Percentiles rank a stretch among this genome's conserved stretches.
These are phyloP conservation scores for Ruellia speciosa DNA, from an alignment of 305 asterid species.

Conservation along the genomic window DNA sequence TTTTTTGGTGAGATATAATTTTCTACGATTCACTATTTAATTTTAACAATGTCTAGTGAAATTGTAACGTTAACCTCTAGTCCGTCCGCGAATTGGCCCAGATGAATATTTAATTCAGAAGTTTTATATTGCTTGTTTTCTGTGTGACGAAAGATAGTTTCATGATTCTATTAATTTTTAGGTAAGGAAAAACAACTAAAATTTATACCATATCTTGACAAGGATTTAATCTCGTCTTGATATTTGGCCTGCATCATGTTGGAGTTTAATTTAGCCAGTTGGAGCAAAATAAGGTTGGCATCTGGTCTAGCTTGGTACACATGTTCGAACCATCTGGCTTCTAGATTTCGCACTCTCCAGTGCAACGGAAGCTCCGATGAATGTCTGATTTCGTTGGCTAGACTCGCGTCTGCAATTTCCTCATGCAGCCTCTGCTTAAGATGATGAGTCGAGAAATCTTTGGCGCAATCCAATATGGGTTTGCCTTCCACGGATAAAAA, in stretches of 20 bases:
- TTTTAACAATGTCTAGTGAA: too few relatives aligned
- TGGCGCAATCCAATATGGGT: constrained; percentile 33
- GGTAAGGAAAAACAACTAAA: too few relatives aligned
- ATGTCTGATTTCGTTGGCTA: constrained; percentile 32
- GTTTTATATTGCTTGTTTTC: too few relatives aligned
- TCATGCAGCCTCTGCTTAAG: constrained; percentile 24
- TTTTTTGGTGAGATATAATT: too few relatives aligned
- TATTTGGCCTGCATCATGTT: constrained; percentile 48
- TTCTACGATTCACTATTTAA: too few relatives aligned
- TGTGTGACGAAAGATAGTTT: too few relatives aligned
- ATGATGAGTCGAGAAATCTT: constrained; percentile 29
- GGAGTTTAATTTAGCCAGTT: constrained; percentile 44
- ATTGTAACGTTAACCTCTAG: too few relatives aligned
- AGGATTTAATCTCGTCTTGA: constrained; percentile 42
- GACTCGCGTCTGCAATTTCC: constrained; percentile 1
- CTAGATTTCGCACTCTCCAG: constrained; percentile 58
- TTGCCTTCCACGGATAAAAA: constrained; percentile 42
- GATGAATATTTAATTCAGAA: too few relatives aligned
- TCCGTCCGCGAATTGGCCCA: too few relatives aligned
- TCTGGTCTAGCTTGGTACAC: constrained; percentile 20
- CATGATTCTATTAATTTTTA: too few relatives aligned
- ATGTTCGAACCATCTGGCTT: constrained; percentile 51
- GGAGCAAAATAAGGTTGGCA: constrained; percentile 25
- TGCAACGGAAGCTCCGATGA: constrained; percentile 60
- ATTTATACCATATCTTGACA: constrained; percentile 49